These are phyloP conservation scores for Cercospora zeae-maydis DNA, from an alignment of 2,329 filamentous ascomycete genomes.

Conservation along the genomic window DNA sequence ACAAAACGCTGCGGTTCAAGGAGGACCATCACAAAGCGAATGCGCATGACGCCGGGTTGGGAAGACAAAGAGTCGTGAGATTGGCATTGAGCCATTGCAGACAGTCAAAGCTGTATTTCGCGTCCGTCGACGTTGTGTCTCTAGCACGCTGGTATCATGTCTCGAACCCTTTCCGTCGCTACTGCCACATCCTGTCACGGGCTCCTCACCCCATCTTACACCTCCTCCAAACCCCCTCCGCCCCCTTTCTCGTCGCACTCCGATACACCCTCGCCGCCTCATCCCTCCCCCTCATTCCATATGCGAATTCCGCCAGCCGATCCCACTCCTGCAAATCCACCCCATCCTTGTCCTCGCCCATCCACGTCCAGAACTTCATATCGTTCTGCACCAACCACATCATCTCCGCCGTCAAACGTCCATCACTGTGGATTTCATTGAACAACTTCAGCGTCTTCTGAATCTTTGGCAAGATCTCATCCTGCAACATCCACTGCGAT, in stretches of 20 bases:
- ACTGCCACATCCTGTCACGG: background rate
- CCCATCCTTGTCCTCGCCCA: background rate
- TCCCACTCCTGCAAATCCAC: background rate
- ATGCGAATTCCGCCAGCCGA: background rate
- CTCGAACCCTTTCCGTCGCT: too few relatives aligned
- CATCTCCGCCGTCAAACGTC: slow-evolving; percentile 2
- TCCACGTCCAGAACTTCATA: background rate
- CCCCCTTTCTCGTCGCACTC: slow-evolving; percentile 1
- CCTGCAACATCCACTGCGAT: background rate
- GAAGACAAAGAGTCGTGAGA: too few relatives aligned
- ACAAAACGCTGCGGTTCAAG: too few relatives aligned
- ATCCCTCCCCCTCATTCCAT: background rate
- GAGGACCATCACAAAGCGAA: too few relatives aligned
- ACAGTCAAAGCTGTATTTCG: too few relatives aligned
- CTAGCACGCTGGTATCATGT: too few relatives aligned
- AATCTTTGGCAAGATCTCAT: background rate
- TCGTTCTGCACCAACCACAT: background rate
- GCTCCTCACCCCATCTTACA: background rate
- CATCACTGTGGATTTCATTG: background rate
- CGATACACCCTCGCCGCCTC: slow-evolving; percentile 6
- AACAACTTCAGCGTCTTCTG: background rate
- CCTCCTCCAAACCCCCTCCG: background rate
- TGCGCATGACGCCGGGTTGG: too few relatives aligned
- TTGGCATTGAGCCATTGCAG: too few relatives aligned
- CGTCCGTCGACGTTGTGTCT: too few relatives aligned